A percentile compares a stretch with the other conserved stretches of the same genome.
Evolutionary conservation across 345 rosid genomes (phyloP).

Genomic region (Pistacia vera): DNA sequence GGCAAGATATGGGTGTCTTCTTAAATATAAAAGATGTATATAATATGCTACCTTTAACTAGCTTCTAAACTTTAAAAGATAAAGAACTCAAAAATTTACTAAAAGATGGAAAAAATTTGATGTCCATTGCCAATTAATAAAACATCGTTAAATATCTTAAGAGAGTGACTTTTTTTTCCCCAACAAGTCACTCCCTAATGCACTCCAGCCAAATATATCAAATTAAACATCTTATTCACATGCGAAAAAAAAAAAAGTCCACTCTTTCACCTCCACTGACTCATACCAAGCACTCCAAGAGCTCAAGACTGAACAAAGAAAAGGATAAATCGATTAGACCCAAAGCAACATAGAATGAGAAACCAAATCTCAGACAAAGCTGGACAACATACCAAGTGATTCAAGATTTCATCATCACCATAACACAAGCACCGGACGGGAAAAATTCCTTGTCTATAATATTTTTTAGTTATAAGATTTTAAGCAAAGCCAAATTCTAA

Average conservation of each 20-base stretch:
- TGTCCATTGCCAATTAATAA: background rate
- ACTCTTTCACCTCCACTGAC: background rate
- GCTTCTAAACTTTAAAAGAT: background rate
- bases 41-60: background rate
- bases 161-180: background rate
- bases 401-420: background rate
- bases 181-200: background rate
- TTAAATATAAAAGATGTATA: background rate
- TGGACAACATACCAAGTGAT: background rate
- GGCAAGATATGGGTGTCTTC: background rate
- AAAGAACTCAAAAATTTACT: background rate
- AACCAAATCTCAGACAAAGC: background rate
- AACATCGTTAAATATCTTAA: background rate
- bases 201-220: background rate
- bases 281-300: background rate
- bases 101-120: background rate
- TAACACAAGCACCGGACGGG: background rate
- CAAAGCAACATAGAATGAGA: background rate
- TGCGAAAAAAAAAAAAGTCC: background rate
- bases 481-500: background rate
- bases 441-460: background rate
- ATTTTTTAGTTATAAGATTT: background rate
- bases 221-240: background rate
- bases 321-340: background rate
- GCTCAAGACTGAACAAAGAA: background rate